Evolutionary conservation across 495 filamentous ascomycete species (phyloP).

Genomic region (Xylaria grammica): DNA sequence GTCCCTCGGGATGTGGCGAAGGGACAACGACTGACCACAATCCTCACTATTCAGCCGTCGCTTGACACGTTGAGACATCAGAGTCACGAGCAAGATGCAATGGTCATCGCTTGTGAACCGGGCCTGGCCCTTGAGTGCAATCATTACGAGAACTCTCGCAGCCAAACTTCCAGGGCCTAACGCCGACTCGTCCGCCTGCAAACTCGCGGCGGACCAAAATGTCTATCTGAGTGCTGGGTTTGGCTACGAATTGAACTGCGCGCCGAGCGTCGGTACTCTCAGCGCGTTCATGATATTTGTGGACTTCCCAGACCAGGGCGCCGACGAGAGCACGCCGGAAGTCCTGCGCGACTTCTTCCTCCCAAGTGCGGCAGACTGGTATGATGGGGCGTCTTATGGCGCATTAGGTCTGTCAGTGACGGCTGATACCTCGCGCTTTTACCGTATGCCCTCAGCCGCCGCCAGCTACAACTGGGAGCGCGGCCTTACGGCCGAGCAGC

Average conservation of each 20-base stretch:
- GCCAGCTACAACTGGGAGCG: conserved; percentile 33
- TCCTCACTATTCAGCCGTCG: too few relatives aligned
- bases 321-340: conserved; percentile 32
- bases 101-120: neutral
- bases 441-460: conserved; percentile 35
- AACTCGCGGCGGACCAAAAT: conserved; percentile 26
- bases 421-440: conserved; percentile 38
- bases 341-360: conserved; percentile 37
- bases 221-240: conserved; percentile 37
- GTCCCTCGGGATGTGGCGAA: too few relatives aligned
- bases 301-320: conserved; percentile 33
- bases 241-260: conserved; percentile 36
- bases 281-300: conserved; percentile 42
- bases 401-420: conserved; percentile 31
- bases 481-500: conserved; percentile 31
- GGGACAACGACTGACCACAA: too few relatives aligned
- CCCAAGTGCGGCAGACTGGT: conserved; percentile 38
- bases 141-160: neutral
- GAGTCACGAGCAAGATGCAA: conserved; percentile 6
- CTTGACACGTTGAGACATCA: too few relatives aligned
- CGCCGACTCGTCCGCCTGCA: conserved; percentile 33
- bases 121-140: neutral
- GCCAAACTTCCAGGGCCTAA: conserved; percentile 6
- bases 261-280: conserved; percentile 37
- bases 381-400: conserved; percentile 35